Conservation (phyloP, 2,329 filamentous ascomycete species). For the Claviceps arundinis region DNA sequence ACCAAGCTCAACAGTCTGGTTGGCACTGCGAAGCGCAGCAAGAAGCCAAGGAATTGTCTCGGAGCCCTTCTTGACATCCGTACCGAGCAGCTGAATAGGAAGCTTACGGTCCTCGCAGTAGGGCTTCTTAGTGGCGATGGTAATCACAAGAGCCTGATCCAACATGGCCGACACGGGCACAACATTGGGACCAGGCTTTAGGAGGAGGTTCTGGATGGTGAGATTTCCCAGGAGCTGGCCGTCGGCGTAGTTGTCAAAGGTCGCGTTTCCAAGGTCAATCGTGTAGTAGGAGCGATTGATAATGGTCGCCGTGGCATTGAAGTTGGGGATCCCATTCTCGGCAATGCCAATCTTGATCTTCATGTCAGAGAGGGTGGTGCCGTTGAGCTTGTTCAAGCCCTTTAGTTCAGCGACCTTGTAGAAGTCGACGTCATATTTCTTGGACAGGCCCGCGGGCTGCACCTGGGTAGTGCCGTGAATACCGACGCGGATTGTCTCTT, state of each 20-base stretch:
- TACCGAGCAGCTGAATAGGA: constrained; percentile 41
- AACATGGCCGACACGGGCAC: constrained; percentile 41
- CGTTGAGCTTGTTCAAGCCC: constrained; percentile 41
- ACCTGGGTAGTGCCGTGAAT: constrained; percentile 39
- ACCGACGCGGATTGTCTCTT: constrained; percentile 35
- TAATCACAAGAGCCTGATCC: constrained; percentile 34
- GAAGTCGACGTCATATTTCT: constrained; percentile 37
- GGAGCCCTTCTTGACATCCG: constrained; percentile 36
- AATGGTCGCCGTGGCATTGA: constrained; percentile 44
- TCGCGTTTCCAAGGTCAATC: constrained; percentile 53
- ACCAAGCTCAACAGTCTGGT: constrained; percentile 39
- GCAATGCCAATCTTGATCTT: constrained; percentile 6
- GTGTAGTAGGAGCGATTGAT: constrained; percentile 51
- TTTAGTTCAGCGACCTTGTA: constrained; percentile 40
- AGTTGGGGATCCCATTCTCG: constrained; percentile 34
- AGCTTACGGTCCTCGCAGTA: constrained; percentile 43
- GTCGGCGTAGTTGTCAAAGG: constrained; percentile 45
- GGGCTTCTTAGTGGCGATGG: constrained; percentile 21
- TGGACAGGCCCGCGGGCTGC: constrained; percentile 34
- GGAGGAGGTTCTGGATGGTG: constrained; percentile 42
- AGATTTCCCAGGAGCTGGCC: constrained; percentile 38
- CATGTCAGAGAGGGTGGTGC: constrained; percentile 31
- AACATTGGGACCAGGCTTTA: constrained; percentile 45
- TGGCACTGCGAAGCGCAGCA: constrained; percentile 36
- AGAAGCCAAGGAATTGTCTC: constrained; percentile 42